Conservation (phyloP, 257 asterid species). For the Echium plantagineum region DNA sequence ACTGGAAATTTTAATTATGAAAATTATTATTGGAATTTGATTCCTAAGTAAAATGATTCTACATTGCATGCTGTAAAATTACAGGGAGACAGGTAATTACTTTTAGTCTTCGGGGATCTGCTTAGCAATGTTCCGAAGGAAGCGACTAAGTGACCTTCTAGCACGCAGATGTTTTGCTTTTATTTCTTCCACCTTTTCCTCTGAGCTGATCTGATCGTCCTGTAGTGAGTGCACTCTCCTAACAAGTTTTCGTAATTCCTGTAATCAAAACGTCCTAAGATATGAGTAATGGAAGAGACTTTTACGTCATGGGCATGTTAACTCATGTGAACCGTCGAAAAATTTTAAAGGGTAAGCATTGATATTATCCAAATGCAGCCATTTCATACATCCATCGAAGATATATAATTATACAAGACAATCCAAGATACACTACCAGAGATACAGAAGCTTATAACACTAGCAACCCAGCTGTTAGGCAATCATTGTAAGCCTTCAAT, state of each 20-base stretch:
- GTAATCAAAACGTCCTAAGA: neutral
- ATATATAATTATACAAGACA: too few relatives aligned
- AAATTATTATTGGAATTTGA: neutral
- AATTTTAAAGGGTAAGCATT: too few relatives aligned
- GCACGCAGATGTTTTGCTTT: slow-evolving; percentile 34
- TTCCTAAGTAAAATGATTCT: neutral
- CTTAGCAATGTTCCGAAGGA: slow-evolving; percentile 45
- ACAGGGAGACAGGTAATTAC: neutral
- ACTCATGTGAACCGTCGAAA: too few relatives aligned
- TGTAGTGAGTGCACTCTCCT: slow-evolving; percentile 44
- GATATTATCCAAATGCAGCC: too few relatives aligned
- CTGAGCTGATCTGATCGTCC: slow-evolving; percentile 21
- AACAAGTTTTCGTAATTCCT: slow-evolving; percentile 74
- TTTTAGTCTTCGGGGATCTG: slow-evolving; percentile 40
- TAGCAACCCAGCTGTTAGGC: too few relatives aligned
- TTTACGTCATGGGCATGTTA: too few relatives aligned
- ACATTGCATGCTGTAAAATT: neutral
- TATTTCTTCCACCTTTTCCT: slow-evolving; percentile 27
- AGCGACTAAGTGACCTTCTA: slow-evolving; percentile 45
- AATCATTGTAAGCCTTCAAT: too few relatives aligned
- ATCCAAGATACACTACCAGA: too few relatives aligned
- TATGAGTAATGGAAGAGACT: too few relatives aligned
- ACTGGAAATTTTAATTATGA: neutral
- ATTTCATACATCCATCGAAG: too few relatives aligned
- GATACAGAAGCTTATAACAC: too few relatives aligned